phyloP scores from a whole-genome alignment of 1,139 yeast species.

The Zhuliangozyma blackwelliae region DNA sequence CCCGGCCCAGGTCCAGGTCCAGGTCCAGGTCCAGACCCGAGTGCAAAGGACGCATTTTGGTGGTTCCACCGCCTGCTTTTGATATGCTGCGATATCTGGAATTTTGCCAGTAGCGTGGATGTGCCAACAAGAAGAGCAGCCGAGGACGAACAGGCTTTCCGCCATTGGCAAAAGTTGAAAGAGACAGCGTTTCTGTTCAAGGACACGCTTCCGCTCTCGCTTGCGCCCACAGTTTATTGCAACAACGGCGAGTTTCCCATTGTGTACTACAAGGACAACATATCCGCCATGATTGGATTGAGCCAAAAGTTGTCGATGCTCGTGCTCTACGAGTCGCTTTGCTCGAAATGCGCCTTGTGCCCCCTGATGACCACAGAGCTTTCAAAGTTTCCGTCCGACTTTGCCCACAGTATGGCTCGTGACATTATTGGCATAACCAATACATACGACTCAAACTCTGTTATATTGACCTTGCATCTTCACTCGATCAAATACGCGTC shows the following conservation, averaged over 20 bases:
- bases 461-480: constrained; percentile 34
- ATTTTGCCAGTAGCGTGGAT: constrained; percentile 22
- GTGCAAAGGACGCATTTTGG: constrained; percentile 22
- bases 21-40: not conserved
- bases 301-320: constrained; percentile 30
- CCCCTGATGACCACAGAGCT: constrained; percentile 6
- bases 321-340: constrained; percentile 19
- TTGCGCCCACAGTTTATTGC: constrained; percentile 31
- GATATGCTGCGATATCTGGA: constrained; percentile 26
- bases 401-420: constrained; percentile 26
- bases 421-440: constrained; percentile 36
- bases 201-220: constrained; percentile 21
- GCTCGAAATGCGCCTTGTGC: not conserved
- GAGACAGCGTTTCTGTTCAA: constrained; percentile 22
- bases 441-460: constrained; percentile 30
- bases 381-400: constrained; percentile 21
- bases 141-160: constrained; percentile 17
- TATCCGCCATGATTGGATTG: constrained; percentile 29
- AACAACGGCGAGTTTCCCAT: constrained; percentile 25
- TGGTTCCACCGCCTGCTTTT: constrained; percentile 34
- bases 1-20: constrained; percentile 1
- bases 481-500: constrained; percentile 31
- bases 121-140: constrained; percentile 25
- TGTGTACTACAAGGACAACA: constrained; percentile 32
- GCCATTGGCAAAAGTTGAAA: constrained; percentile 28